Evolutionary conservation across 139 green algal species (phyloP).

Genomic region (Raphidocelis subcapitata): DNA sequence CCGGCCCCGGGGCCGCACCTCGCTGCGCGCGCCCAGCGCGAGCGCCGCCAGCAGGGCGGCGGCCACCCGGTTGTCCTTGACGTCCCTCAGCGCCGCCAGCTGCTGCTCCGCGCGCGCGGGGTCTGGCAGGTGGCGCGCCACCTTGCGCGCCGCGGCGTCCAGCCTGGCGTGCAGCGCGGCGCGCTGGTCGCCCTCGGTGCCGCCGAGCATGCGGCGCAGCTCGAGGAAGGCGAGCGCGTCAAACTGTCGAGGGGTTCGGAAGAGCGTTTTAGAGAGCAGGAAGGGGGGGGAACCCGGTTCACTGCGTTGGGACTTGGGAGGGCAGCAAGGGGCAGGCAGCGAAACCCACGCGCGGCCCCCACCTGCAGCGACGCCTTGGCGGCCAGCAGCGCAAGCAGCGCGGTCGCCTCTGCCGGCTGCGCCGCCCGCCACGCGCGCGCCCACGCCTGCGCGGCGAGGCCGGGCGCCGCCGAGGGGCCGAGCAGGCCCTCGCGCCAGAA

Average conservation of each 20-base stretch:
- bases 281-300: no score
- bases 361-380: constrained; percentile 31
- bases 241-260: background rate
- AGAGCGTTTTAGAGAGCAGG: no score
- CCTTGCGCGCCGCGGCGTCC: background rate
- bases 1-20: no score
- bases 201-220: constrained; percentile 14
- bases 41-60: constrained; percentile 16
- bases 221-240: constrained; percentile 7
- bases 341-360: background rate
- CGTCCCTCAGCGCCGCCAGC: constrained; percentile 9
- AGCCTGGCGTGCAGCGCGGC: background rate
- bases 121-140: constrained; percentile 1
- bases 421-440: constrained; percentile 49
- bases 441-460: constrained; percentile 27
- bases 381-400: constrained; percentile 31
- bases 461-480: constrained; percentile 30
- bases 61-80: constrained; percentile 15
- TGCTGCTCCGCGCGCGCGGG: background rate
- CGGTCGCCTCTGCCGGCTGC: constrained; percentile 8
- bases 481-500: constrained; percentile 55
- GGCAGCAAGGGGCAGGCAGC: no score
- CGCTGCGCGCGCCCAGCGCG: background rate
- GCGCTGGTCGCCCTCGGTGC: background rate
- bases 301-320: no score